Evolutionary conservation across 139 green algal genomes (phyloP).

Genomic region (Chlamydomonas incerta): DNA sequence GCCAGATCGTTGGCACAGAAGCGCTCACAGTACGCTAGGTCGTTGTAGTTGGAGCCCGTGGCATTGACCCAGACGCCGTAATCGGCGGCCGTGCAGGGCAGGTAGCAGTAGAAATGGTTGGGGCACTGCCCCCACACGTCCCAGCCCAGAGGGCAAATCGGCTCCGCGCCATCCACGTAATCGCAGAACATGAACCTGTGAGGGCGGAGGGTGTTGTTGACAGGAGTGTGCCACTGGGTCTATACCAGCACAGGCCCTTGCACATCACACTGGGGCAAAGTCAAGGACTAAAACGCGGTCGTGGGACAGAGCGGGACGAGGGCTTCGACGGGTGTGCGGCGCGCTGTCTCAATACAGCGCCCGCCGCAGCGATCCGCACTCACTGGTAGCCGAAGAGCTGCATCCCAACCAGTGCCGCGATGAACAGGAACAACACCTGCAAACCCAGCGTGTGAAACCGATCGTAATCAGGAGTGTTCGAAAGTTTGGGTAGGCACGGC

Average conservation of each 20-base stretch:
- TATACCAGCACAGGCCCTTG: no score
- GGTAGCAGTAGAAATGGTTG: slow-evolving; percentile 41
- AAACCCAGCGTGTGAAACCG: no score
- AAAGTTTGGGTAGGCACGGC: no score
- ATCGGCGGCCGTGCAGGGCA: neutral
- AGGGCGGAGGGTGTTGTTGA: no score
- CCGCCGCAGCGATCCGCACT: no score
- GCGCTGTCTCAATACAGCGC: no score
- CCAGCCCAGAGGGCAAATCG: slow-evolving; percentile 23
- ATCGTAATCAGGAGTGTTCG: no score
- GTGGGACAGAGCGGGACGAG: no score
- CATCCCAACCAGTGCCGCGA: slow-evolving; percentile 81
- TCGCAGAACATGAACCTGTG: slow-evolving; percentile 43
- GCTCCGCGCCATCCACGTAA: slow-evolving; percentile 15
- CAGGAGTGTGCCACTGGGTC: no score
- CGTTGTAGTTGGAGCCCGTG: slow-evolving; percentile 58
- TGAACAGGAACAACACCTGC: slow-evolving; percentile 72
- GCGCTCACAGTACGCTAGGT: slow-evolving; percentile 58
- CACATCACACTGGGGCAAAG: no score
- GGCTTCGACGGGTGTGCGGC: no score
- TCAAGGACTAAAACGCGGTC: no score
- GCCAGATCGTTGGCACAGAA: slow-evolving; percentile 43
- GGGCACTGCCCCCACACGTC: slow-evolving; percentile 34
- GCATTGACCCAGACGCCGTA: slow-evolving; percentile 10
- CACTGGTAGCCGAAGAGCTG: slow-evolving; percentile 65